phyloP scores from a whole-genome alignment of 2,329 filamentous ascomycete species.

The Cladosporium sp. region DNA sequence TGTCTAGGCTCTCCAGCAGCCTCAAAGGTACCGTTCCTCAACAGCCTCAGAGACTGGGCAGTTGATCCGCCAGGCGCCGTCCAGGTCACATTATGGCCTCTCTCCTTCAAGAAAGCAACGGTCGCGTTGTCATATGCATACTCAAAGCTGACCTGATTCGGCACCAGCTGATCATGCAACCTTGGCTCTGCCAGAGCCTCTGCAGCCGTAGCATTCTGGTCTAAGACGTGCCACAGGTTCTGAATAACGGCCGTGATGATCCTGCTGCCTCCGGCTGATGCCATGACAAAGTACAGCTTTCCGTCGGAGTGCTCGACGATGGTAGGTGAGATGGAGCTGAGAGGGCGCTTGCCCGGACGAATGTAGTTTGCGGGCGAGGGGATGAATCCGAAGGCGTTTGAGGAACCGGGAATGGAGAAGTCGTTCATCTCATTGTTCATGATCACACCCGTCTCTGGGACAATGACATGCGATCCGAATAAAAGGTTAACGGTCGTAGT shows the following conservation, averaged over 20 bases:
- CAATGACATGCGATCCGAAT: conserved; percentile 75
- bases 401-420: conserved; percentile 75
- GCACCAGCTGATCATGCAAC: conserved; percentile 78
- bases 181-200: conserved; percentile 64
- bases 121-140: conserved; percentile 62
- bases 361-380: conserved; percentile 80
- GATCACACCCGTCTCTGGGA: conserved; percentile 78
- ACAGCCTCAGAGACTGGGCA: conserved; percentile 64
- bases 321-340: conserved; percentile 77
- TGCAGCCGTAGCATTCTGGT: conserved; percentile 56
- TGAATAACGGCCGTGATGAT: conserved; percentile 80
- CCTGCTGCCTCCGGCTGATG: conserved; percentile 74
- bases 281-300: conserved; percentile 63
- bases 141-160: conserved; percentile 66
- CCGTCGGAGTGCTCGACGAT: conserved; percentile 67
- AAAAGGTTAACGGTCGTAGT: conserved; percentile 87
- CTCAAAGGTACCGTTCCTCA: conserved; percentile 67
- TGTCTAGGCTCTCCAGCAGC: conserved; percentile 74
- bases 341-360: conserved; percentile 71
- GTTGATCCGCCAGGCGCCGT: conserved; percentile 60
- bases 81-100: conserved; percentile 71
- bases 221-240: conserved; percentile 67
- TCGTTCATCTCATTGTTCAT: conserved; percentile 62
- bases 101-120: conserved; percentile 56
- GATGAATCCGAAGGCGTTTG: conserved; percentile 81